Evolutionary conservation across 306 rosid genomes (phyloP), one percentile per base, ranked within the genome.

Genomic region (Leucaena leucocephala): DNA sequence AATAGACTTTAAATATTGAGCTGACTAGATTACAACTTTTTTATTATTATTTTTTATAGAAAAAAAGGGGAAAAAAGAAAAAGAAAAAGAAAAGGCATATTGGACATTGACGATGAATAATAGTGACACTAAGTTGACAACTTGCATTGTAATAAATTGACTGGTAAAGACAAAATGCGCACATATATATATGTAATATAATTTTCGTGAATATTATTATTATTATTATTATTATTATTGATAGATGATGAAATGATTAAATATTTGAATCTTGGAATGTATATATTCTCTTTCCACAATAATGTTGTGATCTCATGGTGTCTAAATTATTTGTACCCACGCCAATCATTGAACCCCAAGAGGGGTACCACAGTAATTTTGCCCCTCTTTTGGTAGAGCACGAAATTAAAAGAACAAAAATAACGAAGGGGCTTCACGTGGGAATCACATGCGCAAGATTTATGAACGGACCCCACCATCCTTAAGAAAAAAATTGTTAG

Each of bases 401-500:
- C 5, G 3, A 27, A 27, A 61, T 27, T n/a, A 4, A 4, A 22
- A 27, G 9, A 27, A 50, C 50, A 58, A 57, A 10, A 17, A 7
- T 43, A 38, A 81, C 48, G 66, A 35, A 6, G 44, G 10, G 17
- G 70, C 58, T 77, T 85, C 94, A 91, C 92, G 90, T 88, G 94
- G 80, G 10, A 8, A 72, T 82, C 94, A 90, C 94, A 83, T 85
- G 92, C 63, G 33, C 3, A 16, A 27, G 65, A 75, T 66, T 78
- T 54, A 13, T 76, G 88, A 78, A 87, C 81, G 74, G 68, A 74
- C 43, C 48, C 38, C 48, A 38, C 12, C n/a, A n/a, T 7, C 36
- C 21, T 21, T 7, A 2, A 55, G 19, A 55, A 55, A 2, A 2
- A 19, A 55, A 4, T 48, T 14, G 0, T 48, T 48, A 48, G 1